A percentile compares a stretch with the other conserved stretches of the same genome.
Conservation (phyloP, 805 yeast species). For the Yamadazyma endophytica region DNA sequence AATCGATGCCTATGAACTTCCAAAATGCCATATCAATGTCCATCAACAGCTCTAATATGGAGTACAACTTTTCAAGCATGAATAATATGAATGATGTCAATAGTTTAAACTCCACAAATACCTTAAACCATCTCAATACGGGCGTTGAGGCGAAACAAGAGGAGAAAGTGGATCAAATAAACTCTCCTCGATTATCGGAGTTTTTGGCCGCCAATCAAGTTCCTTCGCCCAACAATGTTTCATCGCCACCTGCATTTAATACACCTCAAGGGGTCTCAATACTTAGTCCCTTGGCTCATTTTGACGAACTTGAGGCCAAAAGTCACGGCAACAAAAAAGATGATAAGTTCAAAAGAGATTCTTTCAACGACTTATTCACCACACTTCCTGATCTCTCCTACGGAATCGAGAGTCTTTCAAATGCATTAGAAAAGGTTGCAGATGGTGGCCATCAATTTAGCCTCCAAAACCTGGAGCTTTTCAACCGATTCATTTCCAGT, state of each 20-base stretch:
- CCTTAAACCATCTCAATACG: too few relatives aligned
- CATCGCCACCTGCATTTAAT: slow-evolving; percentile 9
- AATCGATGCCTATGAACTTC: too few relatives aligned
- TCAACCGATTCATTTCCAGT: slow-evolving; percentile 15
- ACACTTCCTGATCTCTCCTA: slow-evolving; percentile 16
- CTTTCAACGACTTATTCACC: slow-evolving; percentile 4
- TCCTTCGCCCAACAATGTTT: slow-evolving; percentile 2
- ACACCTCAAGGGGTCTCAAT: slow-evolving; percentile 12
- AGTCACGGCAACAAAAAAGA: neutral
- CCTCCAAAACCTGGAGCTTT: slow-evolving; percentile 23
- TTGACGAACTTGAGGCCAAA: too few relatives aligned
- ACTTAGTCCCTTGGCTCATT: slow-evolving; percentile 6
- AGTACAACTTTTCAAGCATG: too few relatives aligned
- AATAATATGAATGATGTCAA: too few relatives aligned
- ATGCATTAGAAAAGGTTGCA: slow-evolving; percentile 21
- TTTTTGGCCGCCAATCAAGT: slow-evolving; percentile 1
- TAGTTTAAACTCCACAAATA: too few relatives aligned
- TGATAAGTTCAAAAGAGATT: slow-evolving; percentile 1
- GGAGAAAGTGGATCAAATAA: too few relatives aligned
- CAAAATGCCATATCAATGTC: too few relatives aligned
- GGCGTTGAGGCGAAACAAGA: too few relatives aligned
- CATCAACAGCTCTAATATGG: too few relatives aligned
- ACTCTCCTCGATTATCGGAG: slow-evolving; percentile 6
- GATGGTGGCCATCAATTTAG: slow-evolving; percentile 22
- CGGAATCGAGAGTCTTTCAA: slow-evolving; percentile 22